These are phyloP conservation scores for Acacia melanoxylon DNA, from an alignment of 306 rosid species.

Conservation along the genomic window DNA sequence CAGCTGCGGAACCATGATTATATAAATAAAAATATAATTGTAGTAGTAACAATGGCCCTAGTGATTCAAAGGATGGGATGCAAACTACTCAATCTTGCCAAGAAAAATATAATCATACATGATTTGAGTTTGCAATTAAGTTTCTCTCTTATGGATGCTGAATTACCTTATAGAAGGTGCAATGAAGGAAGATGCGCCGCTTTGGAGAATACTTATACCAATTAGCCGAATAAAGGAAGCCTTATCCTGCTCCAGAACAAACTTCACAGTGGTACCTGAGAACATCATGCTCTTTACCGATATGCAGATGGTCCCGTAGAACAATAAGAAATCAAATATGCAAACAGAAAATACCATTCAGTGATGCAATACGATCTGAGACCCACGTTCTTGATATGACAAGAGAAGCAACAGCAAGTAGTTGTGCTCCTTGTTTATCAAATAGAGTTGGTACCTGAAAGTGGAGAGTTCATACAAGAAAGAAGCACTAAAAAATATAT, in stretches of 20 bases:
- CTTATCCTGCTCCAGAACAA: slow-evolving; percentile 87
- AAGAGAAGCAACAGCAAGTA: slow-evolving; percentile 90
- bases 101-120: not conserved
- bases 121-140: not conserved
- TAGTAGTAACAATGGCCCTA: not conserved
- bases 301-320: slow-evolving; percentile 21
- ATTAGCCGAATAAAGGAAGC: slow-evolving; percentile 66
- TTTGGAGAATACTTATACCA: slow-evolving; percentile 77
- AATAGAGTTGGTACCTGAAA: slow-evolving; percentile 81
- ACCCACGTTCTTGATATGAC: slow-evolving; percentile 95
- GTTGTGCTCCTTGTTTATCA: slow-evolving; percentile 96
- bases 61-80: not conserved
- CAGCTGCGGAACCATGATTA: not conserved
- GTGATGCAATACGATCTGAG: slow-evolving; percentile 89
- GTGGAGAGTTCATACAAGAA: slow-evolving; percentile 13
- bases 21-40: not conserved
- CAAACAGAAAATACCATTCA: slow-evolving; percentile 61
- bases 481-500: slow-evolving; percentile 9
- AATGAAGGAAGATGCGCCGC: slow-evolving; percentile 80
- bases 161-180: slow-evolving; percentile 87
- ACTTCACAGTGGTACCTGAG: slow-evolving; percentile 89
- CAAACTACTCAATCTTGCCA: not conserved
- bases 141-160: not conserved
- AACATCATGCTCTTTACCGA: slow-evolving; percentile 32
- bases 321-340: slow-evolving; percentile 5